phyloP scores from a whole-genome alignment of 1,139 yeast genomes.

The Saccharomyces hybrid region DNA sequence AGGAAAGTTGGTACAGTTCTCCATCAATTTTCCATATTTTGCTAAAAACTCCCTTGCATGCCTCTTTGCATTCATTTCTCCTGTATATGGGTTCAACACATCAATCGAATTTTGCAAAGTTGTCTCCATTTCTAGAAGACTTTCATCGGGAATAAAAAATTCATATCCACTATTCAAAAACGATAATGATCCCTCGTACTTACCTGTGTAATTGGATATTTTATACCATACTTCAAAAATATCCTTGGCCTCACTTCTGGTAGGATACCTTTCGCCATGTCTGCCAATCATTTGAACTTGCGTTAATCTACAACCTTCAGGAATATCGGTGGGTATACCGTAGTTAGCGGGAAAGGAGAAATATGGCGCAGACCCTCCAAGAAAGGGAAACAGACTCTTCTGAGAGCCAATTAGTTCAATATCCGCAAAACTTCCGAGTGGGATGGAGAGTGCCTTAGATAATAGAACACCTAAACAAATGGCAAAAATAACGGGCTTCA shows the following conservation, averaged over 20 bases:
- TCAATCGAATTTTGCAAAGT: conserved; percentile 12
- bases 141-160: conserved; percentile 25
- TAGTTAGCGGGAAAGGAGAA: conserved; percentile 13
- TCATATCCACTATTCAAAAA: conserved; percentile 34
- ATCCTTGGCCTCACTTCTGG: conserved; percentile 29
- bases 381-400: conserved; percentile 12
- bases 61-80: conserved; percentile 19
- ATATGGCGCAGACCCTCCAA: conserved; percentile 20
- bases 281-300: conserved; percentile 58
- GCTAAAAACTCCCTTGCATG: conserved; percentile 16
- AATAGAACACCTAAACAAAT: background rate
- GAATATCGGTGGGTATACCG: conserved; percentile 13
- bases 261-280: conserved; percentile 70
- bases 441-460: background rate
- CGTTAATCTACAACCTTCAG: conserved; percentile 43
- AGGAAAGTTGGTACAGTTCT: too few species aligned
- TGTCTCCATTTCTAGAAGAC: conserved; percentile 23
- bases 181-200: conserved; percentile 31
- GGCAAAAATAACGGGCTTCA: too few species aligned
- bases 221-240: conserved; percentile 17
- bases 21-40: conserved; percentile 6
- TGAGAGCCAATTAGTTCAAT: conserved; percentile 13
- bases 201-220: conserved; percentile 21
- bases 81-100: conserved; percentile 17
- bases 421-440: background rate